Evolutionary conservation across 2,329 filamentous ascomycete genomes (phyloP), one percentile per base, ranked within the genome.

Genomic region (Grosmannia serpens): DNA sequence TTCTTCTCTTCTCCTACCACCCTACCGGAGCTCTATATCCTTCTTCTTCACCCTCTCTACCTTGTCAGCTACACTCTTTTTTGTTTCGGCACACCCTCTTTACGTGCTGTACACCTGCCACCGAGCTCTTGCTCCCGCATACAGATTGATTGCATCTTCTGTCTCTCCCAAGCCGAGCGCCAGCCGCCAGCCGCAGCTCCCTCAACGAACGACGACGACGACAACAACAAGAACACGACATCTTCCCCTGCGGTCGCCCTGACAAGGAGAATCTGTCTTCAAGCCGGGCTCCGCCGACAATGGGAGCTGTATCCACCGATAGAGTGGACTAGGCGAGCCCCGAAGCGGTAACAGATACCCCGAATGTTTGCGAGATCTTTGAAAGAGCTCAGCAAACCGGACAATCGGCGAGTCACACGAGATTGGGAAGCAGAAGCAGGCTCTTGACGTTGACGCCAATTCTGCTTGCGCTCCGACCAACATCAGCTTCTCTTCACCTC

Each of bases 271-370:
- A 20, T 2, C 8, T n/a, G 20, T 55, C 26, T 26, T 31, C 53
- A 20, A 41, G 22, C 24, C 35, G 35, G 1, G 31, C 38, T 22
- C 38, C 44, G 31, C 41, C 53, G 11, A 55, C 53, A 55, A 56
- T 56, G 54, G 44, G 46, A 56, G 54, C 54, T 50, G 44, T 56
- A 56, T 50, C 44, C 54, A 56, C 31, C 31, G 27, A 26, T 11
- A 49, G 27, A 49, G n/a, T 29, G n/a, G 29, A 50, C 41, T 35
- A 56, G n/a, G 54, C 38, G 38, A 55, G 54, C 54, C 31, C 53
- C 27, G 31, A 56, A 29, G 44, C 53, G 41, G 38, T 24, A 46
- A n/a, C 53, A 17, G 22, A 26, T n/a, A 20, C 24, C 15, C 27
- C 15, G 46, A 10, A 26, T 49, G 46, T 49, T 49, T 49, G 46